Conservation (phyloP, 108 stramenopile species). For the Chaetoceros tenuissimus region DNA sequence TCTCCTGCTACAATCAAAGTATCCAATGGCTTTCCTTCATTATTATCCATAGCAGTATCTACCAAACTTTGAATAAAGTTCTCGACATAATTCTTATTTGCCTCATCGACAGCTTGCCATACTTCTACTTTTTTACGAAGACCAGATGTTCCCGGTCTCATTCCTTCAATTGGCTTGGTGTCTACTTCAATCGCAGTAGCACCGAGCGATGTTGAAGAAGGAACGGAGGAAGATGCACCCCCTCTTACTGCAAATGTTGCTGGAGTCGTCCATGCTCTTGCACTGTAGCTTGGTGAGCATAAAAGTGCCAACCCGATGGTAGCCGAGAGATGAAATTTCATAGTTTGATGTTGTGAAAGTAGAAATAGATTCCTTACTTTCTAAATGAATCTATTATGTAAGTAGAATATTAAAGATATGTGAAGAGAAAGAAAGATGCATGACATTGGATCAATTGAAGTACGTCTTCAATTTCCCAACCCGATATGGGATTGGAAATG, state of each 20-base stretch:
- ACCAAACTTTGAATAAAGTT: slow-evolving; percentile 96
- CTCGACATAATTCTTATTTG: slow-evolving; percentile 77
- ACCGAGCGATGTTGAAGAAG: not conserved
- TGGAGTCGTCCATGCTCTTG: not conserved
- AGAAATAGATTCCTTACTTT: too few species aligned
- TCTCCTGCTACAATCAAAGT: slow-evolving; percentile 84
- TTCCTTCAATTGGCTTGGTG: slow-evolving; percentile 71
- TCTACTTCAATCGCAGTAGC: slow-evolving; percentile 19
- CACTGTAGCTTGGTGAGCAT: not conserved
- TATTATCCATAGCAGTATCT: slow-evolving; percentile 67
- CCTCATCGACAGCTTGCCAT: slow-evolving; percentile 56
- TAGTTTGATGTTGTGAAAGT: not conserved
- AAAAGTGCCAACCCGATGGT: not conserved
- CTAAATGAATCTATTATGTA: too few species aligned
- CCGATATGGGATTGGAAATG: too few species aligned
- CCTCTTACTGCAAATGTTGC: not conserved
- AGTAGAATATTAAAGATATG: too few species aligned
- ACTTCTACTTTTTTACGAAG: slow-evolving; percentile 92
- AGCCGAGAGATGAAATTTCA: not conserved
- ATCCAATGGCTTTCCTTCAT: slow-evolving; percentile 72
- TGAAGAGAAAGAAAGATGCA: too few species aligned
- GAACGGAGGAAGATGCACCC: not conserved
- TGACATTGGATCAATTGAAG: too few species aligned
- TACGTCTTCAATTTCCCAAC: too few species aligned
- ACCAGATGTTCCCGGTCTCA: slow-evolving; percentile 93